A percentile compares a stretch with the other conserved stretches of the same genome.
These are phyloP conservation scores for Medicago ruthenica DNA, from an alignment of 306 rosid genomes.

Conservation along the genomic window DNA sequence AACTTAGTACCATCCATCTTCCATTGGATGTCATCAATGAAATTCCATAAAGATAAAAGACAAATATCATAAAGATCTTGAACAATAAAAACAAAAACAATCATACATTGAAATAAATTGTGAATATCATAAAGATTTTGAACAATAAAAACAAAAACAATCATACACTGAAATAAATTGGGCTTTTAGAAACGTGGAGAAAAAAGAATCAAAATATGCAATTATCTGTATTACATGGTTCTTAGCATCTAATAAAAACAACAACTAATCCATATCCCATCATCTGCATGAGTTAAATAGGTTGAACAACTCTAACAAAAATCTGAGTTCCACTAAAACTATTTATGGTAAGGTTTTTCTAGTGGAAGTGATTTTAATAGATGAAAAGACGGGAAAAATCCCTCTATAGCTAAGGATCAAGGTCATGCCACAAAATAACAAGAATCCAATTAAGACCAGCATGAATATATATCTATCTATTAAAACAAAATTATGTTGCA, in stretches of 20 bases:
- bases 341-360: not conserved
- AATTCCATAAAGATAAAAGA: not conserved
- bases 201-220: not conserved
- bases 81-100: not conserved
- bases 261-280: not conserved
- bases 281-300: not conserved
- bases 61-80: constrained; percentile 6
- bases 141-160: not conserved
- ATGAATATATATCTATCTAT: constrained; percentile 1
- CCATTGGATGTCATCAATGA: not conserved
- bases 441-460: not conserved
- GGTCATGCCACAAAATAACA: not conserved
- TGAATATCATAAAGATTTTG: not conserved
- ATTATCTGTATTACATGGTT: not conserved
- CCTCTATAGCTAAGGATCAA: constrained; percentile 17
- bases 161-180: not conserved
- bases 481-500: not conserved
- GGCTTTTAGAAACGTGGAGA: not conserved
- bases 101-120: not conserved
- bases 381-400: not conserved
- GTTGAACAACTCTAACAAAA: not conserved
- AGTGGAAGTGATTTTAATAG: not conserved
- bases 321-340: not conserved
- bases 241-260: not conserved
- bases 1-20: not conserved